Percentiles rank a stretch among this genome's conserved stretches.
Evolutionary conservation across 2,329 filamentous ascomycete species (phyloP).

Genomic region (Cladosporium sp.): DNA sequence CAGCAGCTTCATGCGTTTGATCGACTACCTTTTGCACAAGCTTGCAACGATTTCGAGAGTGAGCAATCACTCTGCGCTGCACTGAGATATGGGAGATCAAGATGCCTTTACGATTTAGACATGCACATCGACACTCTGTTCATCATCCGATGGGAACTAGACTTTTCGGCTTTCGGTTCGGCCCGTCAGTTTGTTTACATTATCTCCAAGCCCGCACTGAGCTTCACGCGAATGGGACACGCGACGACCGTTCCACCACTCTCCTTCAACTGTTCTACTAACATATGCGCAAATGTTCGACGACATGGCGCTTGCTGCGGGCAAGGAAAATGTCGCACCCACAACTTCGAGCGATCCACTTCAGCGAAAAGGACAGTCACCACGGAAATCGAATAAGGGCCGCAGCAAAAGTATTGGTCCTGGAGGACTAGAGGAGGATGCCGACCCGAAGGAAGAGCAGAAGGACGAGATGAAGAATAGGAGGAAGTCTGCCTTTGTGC

Average conservation of each 20-base stretch:
- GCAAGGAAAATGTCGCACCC: slow-evolving; percentile 35
- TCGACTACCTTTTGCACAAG: too few relatives aligned
- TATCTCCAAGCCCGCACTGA: not conserved
- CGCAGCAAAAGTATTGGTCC: slow-evolving; percentile 96
- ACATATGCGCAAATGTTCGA: slow-evolving; percentile 14
- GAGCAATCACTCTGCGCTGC: too few relatives aligned
- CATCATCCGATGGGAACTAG: too few relatives aligned
- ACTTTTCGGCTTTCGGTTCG: too few relatives aligned
- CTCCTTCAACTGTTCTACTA: slow-evolving; percentile 1
- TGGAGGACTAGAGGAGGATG: slow-evolving; percentile 74
- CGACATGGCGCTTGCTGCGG: slow-evolving; percentile 18
- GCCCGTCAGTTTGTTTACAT: not conserved
- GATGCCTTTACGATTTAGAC: too few relatives aligned
- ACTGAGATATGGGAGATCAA: too few relatives aligned
- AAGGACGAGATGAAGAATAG: slow-evolving; percentile 28
- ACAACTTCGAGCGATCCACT: slow-evolving; percentile 28
- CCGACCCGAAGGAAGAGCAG: slow-evolving; percentile 38
- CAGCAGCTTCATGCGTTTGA: too few relatives aligned
- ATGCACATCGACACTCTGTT: too few relatives aligned
- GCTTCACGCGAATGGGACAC: not conserved
- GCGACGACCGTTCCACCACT: not conserved
- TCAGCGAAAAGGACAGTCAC: slow-evolving; percentile 24
- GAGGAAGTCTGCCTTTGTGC: slow-evolving; percentile 42
- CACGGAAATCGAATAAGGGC: slow-evolving; percentile 55
- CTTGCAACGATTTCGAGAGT: too few relatives aligned